Evolutionary conservation across 2,329 filamentous ascomycete species (phyloP), one percentile per base, ranked within the genome.

Genomic region (Fusarium euwallaceae): DNA sequence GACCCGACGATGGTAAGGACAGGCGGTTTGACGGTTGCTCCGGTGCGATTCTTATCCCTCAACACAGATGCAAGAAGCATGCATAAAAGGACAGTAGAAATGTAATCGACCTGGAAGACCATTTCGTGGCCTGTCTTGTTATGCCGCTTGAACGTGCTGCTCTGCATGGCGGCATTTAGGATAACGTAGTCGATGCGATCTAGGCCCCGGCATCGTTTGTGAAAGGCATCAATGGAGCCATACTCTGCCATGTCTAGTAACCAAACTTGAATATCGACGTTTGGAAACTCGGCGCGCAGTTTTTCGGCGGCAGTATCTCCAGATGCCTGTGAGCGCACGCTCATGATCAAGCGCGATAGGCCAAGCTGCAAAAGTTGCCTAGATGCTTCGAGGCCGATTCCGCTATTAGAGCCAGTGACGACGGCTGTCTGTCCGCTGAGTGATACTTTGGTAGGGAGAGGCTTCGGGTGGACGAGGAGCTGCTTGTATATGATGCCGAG

Each of bases 161-260:
- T 58, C 29, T 58, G 48, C 8, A 59, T 17, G 14, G 48, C 62
- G 24, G 62, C 62, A 29, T 64, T 64, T 36, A 59, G 62, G 36
- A 64, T 45, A 24, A 45, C 37, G 29, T 58, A 64, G 24, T 64
- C 51, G 27, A 64, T 9, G 14, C 39, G 11, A n/a, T 58, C 34
- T 20, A 64, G 14, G 24, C 56, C 16, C 37, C 34, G 36, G 51
- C 62, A 64, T 24, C 20, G 48, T 8, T 41, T 20, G 1, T 17
- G 4, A n/a, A 64, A 58, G 12, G 8, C 51, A 17, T 29, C 14
- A 14, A 71, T 58, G 11, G 68, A 71, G 29, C 39, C 45, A 37
- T 67, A 71, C 5, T 66, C 62, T 22, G 66, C 64, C 61, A 71
- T 61, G n/a, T 67, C 64, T 4, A 71, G 36, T n/a, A 59, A 32